Conservation (phyloP, 2,329 filamentous ascomycete genomes). For the Nemania abortiva region DNA sequence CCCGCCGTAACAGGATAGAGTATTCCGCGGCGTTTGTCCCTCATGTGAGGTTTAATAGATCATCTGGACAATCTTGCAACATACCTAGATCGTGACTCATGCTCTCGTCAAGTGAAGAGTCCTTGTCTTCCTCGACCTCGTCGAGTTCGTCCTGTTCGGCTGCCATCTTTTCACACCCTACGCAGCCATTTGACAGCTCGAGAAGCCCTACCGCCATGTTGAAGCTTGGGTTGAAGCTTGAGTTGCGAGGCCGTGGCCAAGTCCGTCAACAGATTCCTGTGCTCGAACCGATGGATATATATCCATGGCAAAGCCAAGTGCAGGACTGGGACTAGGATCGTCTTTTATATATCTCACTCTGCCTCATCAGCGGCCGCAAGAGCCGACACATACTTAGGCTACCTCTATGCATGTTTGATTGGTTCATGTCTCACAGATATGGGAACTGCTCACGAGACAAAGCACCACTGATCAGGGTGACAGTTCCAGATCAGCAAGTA, state of each 20-base stretch:
- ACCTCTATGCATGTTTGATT: slow-evolving; percentile 34
- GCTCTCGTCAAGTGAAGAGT: background rate
- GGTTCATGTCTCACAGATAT: slow-evolving; percentile 32
- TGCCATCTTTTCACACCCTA: slow-evolving; percentile 46
- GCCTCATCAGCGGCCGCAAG: slow-evolving; percentile 22
- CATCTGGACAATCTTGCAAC: slow-evolving; percentile 1
- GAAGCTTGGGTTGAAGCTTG: slow-evolving; percentile 2
- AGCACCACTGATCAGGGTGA: slow-evolving; percentile 24
- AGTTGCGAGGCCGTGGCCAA: background rate
- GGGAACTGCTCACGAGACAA: slow-evolving; percentile 30
- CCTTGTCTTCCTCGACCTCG: slow-evolving; percentile 11
- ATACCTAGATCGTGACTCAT: slow-evolving; percentile 22
- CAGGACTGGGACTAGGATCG: slow-evolving; percentile 5
- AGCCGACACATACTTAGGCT: slow-evolving; percentile 22
- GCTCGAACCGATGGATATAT: slow-evolving; percentile 2
- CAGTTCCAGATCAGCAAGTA: slow-evolving; percentile 15
- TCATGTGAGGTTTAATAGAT: background rate
- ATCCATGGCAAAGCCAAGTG: slow-evolving; percentile 1
- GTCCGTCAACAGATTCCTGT: background rate
- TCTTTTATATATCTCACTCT: slow-evolving; percentile 30
- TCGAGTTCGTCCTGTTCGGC: slow-evolving; percentile 40
- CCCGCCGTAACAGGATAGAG: background rate
- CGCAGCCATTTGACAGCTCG: slow-evolving; percentile 37
- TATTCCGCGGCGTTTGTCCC: background rate
- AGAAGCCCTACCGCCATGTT: slow-evolving; percentile 42